Conservation (phyloP, 805 yeast genomes). For the Lipomyces sp. region DNA sequence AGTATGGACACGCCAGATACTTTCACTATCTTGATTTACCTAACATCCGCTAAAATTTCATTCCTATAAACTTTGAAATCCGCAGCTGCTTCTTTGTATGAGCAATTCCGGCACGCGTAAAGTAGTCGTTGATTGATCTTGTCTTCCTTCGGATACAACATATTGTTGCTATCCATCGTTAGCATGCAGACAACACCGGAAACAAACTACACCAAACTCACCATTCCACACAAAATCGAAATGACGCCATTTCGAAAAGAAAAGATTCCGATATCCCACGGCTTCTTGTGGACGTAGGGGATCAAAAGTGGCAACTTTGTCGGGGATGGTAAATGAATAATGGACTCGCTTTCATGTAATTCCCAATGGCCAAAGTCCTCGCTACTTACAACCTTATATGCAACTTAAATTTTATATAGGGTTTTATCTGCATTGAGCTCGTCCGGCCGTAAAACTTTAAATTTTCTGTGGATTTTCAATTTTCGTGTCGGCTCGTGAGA, state of each 20-base stretch:
- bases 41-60: slow-evolving; percentile 88
- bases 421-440: not conserved
- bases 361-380: not conserved
- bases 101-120: slow-evolving; percentile 93
- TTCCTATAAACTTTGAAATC: slow-evolving; percentile 88
- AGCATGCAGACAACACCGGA: not conserved
- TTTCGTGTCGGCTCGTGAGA: not conserved
- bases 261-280: not conserved
- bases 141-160: slow-evolving; percentile 97
- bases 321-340: too few species aligned
- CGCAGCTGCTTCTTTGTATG: slow-evolving; percentile 89
- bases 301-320: too few species aligned
- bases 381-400: not conserved
- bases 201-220: slow-evolving; percentile 38
- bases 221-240: slow-evolving; percentile 93
- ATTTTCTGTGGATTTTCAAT: slow-evolving; percentile 6
- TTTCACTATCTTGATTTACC: slow-evolving; percentile 41
- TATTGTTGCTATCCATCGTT: slow-evolving; percentile 64
- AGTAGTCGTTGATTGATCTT: slow-evolving; percentile 73
- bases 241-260: slow-evolving; percentile 70
- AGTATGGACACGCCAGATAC: not conserved
- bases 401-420: not conserved
- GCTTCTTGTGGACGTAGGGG: too few species aligned
- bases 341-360: not conserved
- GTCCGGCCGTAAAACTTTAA: not conserved